Base-by-base conservation (phyloP, 176 grass and related monocot genomes). In the Aegilops longissima region DNA sequence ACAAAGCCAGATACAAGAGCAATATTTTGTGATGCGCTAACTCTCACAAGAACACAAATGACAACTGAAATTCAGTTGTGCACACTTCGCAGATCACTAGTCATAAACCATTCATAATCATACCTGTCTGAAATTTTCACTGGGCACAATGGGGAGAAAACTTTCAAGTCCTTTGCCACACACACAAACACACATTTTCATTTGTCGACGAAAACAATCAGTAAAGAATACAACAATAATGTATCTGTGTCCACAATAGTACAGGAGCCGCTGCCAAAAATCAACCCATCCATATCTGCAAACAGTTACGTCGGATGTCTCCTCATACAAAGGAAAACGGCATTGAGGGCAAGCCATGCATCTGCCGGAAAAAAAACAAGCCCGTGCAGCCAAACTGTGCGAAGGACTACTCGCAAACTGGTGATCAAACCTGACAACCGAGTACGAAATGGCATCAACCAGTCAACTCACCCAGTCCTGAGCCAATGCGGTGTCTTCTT, bases 211-310 rank as follows among this genome's bases (percentile, higher is more conserved):
- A 82, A 84, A 88, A 88, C 68, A 77, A 88, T 84, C 85, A 91
- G 69, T 69, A 66, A 84, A 80, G 75, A 87, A 90, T 90, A 85
- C 86, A 88, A 85, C 85, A 91, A 70, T 45, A 90, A 59, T 88
- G 77, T 71, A 66, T 84, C 62, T 61, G 42, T 84, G 86, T 84
- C 51, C 61, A 70, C 61, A 81, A 76, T 73, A 58, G 3, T 35
- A 40, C 5, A 78, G 73, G 47, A 47, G 27, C 36, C 16, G 36
- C 35, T 4, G 12, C 25, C 3, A 84, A 81, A 88, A 88, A 88
- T 21, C 47, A 34, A 54, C 70, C 80, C 86, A 70, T 66, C 73
- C 69, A 76, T 76, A 85, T 77, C 90, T 81, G 76, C 70, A 88
- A 88, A 76, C 70, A 81, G 81, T 81, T 68, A 34, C 56, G 56